Percentiles rank a stretch among this genome's conserved stretches.
These are phyloP conservation scores for Aspergillus sojae DNA, from an alignment of 2,329 filamentous ascomycete genomes.

Conservation along the genomic window DNA sequence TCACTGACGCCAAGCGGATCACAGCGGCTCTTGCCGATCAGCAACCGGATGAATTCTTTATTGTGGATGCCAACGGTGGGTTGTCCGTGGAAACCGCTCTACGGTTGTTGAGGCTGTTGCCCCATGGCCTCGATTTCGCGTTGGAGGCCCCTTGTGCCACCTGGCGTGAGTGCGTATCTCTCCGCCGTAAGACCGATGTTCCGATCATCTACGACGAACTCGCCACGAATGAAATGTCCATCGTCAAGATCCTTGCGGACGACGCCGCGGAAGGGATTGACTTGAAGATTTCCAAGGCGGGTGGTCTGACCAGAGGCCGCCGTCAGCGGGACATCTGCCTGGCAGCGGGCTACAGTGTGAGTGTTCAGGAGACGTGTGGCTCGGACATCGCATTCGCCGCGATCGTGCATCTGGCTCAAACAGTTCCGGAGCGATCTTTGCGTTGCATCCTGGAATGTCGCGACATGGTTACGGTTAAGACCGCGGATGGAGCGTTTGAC, in stretches of 20 bases:
- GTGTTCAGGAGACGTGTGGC: conserved; percentile 27
- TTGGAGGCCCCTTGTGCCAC: conserved; percentile 29
- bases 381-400: conserved; percentile 32
- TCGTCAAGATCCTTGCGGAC: conserved; percentile 25
- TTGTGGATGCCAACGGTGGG: conserved; percentile 27
- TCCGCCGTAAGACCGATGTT: conserved; percentile 23
- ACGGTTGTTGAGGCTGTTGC: conserved; percentile 27
- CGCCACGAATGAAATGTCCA: conserved; percentile 17
- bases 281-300: conserved; percentile 28
- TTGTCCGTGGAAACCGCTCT: conserved; percentile 24
- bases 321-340: conserved; percentile 27
- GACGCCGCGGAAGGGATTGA: conserved; percentile 29
- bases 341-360: conserved; percentile 25
- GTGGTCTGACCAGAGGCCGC: conserved; percentile 21
- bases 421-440: conserved; percentile 18
- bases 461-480: conserved; percentile 26
- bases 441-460: conserved; percentile 16
- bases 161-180: conserved; percentile 25
- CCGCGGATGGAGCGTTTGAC: conserved; percentile 23
- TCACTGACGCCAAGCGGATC: conserved; percentile 15
- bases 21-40: conserved; percentile 10
- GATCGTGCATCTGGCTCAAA: conserved; percentile 26
- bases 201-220: conserved; percentile 29
- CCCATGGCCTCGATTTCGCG: conserved; percentile 25
- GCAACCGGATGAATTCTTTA: conserved; percentile 21